These are phyloP conservation scores for Coriolopsis trogii DNA, from an alignment of 1,284 basidiomycete species.

Conservation along the genomic window DNA sequence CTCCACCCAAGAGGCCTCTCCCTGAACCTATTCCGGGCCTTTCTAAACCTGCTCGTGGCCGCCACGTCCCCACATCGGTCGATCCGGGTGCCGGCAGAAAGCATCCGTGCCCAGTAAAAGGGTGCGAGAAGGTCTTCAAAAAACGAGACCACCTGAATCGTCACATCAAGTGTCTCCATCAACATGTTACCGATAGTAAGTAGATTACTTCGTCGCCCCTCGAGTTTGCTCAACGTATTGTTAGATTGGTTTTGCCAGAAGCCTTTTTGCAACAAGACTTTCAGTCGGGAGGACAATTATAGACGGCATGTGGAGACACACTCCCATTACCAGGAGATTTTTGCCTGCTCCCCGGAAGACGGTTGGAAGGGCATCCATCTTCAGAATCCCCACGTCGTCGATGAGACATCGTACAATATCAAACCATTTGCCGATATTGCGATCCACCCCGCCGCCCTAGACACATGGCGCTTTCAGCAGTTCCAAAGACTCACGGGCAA, in stretches of 20 bases:
- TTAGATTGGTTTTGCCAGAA: conserved; percentile 16
- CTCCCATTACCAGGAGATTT: conserved; percentile 22
- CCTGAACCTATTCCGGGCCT: conserved; percentile 61
- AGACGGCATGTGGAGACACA: conserved; percentile 19
- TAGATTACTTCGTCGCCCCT: conserved; percentile 9
- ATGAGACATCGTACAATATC: conserved; percentile 1
- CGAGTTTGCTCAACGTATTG: neutral
- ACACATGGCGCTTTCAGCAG: conserved; percentile 14
- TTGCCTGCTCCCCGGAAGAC: conserved; percentile 23
- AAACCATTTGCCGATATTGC: conserved; percentile 16
- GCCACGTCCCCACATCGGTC: conserved; percentile 60
- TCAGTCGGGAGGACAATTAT: conserved; percentile 23
- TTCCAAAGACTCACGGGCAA: conserved; percentile 1
- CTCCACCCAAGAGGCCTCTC: conserved; percentile 28
- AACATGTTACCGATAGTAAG: conserved; percentile 78
- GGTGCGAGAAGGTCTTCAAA: conserved; percentile 73
- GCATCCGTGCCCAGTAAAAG: conserved; percentile 67
- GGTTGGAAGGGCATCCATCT: conserved; percentile 19
- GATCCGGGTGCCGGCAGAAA: conserved; percentile 34
- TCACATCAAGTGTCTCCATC: conserved; percentile 77
- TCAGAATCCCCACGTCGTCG: conserved; percentile 8
- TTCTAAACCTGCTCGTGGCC: conserved; percentile 72
- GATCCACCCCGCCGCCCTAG: conserved; percentile 7
- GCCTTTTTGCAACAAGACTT: conserved; percentile 20
- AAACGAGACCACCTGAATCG: conserved; percentile 80